phyloP scores from a whole-genome alignment of 768 basidiomycete genomes.

The Tubosaeta sp. region DNA sequence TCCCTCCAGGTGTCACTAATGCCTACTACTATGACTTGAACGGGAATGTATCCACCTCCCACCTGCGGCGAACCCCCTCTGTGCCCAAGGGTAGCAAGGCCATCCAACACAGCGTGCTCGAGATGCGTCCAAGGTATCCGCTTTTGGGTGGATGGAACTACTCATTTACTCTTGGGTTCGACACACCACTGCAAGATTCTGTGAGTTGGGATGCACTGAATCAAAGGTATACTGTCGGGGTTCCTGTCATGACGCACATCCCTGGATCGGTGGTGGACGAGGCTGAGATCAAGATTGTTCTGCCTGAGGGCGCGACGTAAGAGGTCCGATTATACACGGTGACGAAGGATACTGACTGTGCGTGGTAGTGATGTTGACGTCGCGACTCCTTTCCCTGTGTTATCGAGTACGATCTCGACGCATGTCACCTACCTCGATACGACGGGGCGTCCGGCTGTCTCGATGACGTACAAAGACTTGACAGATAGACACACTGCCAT shows the following conservation, averaged over 20 bases:
- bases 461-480: constrained; percentile 66
- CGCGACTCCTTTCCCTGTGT: constrained; percentile 71
- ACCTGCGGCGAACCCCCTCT: constrained; percentile 66
- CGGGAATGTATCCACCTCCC: constrained; percentile 96
- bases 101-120: constrained; percentile 63
- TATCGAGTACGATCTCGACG: constrained; percentile 54
- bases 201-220: constrained; percentile 58
- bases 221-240: constrained; percentile 66
- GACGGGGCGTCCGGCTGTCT: constrained; percentile 75
- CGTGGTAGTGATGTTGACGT: constrained; percentile 69
- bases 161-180: constrained; percentile 90
- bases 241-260: constrained; percentile 83
- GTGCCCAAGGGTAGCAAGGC: constrained; percentile 51
- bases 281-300: constrained; percentile 71
- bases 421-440: constrained; percentile 92
- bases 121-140: constrained; percentile 87
- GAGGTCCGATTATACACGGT: constrained; percentile 23
- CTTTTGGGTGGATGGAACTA: constrained; percentile 98
- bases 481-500: constrained; percentile 75
- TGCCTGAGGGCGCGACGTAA: constrained; percentile 96
- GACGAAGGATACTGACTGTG: constrained; percentile 5
- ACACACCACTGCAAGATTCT: constrained; percentile 76
- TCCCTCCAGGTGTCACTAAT: constrained; percentile 78
- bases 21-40: constrained; percentile 89
- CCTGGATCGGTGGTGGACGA: constrained; percentile 78